Evolutionary conservation across 2,329 filamentous ascomycete species (phyloP).

Genomic region (Pseudomassariella vexata): DNA sequence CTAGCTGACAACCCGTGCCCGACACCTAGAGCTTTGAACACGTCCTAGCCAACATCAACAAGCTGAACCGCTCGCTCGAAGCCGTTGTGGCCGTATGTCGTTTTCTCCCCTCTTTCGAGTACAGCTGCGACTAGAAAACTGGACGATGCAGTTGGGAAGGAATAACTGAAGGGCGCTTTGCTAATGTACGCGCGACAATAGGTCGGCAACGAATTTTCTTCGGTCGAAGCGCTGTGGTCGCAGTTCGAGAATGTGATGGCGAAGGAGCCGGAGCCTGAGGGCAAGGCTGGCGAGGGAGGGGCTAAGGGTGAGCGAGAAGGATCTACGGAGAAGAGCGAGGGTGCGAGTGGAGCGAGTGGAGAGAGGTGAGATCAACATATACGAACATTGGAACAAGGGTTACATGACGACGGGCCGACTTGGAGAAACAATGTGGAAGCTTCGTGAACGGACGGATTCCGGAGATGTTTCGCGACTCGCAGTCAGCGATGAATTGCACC

Average conservation of each 20-base stretch:
- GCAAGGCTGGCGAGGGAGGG: conserved; percentile 15
- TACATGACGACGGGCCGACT: no score
- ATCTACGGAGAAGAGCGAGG: conserved; percentile 18
- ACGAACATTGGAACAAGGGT: no score
- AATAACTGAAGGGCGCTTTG: no score
- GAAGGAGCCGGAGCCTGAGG: conserved; percentile 44
- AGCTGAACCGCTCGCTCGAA: conserved; percentile 86
- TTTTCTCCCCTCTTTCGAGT: neutral
- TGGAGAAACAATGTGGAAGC: no score
- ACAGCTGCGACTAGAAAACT: no score
- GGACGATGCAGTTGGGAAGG: no score
- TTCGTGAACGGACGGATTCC: no score
- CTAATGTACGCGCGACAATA: no score
- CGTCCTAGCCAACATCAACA: conserved; percentile 93
- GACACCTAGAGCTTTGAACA: conserved; percentile 69
- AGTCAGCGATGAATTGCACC: no score
- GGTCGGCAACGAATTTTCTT: conserved; percentile 96
- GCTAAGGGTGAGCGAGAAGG: conserved; percentile 19
- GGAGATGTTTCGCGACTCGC: no score
- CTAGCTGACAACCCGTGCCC: no score
- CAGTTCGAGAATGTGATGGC: conserved; percentile 97
- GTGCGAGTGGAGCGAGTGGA: neutral
- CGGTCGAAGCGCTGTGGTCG: conserved; percentile 93
- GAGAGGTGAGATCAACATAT: neutral
- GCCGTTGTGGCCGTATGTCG: conserved; percentile 79